These are phyloP conservation scores for Chondrus crispus DNA, from an alignment of 23 red algal species.

Conservation along the genomic window DNA sequence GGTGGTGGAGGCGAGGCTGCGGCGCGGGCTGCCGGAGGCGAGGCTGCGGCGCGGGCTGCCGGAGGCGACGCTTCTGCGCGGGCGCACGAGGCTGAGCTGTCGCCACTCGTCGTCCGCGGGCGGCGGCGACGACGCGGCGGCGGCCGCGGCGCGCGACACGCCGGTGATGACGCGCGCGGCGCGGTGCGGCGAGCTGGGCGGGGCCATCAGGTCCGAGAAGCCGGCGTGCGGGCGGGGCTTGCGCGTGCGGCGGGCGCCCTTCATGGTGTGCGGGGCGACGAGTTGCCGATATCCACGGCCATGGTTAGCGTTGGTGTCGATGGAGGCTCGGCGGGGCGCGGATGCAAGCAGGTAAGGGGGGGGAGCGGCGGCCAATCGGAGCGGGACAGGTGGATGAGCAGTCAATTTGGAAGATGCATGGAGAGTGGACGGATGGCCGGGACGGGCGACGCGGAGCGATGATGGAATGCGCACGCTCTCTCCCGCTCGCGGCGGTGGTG, in stretches of 20 bases:
- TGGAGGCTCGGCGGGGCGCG: neutral
- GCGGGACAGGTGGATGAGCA: neutral
- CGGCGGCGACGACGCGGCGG: slow-evolving; percentile 20
- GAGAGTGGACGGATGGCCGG: no score
- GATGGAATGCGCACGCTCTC: no score
- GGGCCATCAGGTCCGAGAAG: slow-evolving; percentile 42
- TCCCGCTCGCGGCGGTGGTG: no score
- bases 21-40: slow-evolving; percentile 31
- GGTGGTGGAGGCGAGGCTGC: neutral
- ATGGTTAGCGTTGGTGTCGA: neutral
- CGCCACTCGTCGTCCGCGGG: slow-evolving; percentile 35
- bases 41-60: slow-evolving; percentile 6
- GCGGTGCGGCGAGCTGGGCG: neutral
- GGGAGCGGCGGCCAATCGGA: neutral
- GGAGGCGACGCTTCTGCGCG: slow-evolving; percentile 29
- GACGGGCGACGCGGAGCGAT: no score
- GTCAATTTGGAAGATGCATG: no score
- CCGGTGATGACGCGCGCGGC: slow-evolving; percentile 26
- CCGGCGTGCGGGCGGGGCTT: slow-evolving; percentile 4
- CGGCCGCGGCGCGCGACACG: slow-evolving; percentile 8
- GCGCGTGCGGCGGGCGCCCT: slow-evolving; percentile 48
- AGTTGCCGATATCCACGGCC: no score
- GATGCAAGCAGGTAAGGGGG: neutral
- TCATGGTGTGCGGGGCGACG: slow-evolving; percentile 20
- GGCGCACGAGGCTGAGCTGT: neutral